A percentile compares a stretch with the other conserved stretches of the same genome.
These are phyloP conservation scores for Macrolepiota dolichaula DNA, from an alignment of 768 basidiomycete species.

Conservation along the genomic window DNA sequence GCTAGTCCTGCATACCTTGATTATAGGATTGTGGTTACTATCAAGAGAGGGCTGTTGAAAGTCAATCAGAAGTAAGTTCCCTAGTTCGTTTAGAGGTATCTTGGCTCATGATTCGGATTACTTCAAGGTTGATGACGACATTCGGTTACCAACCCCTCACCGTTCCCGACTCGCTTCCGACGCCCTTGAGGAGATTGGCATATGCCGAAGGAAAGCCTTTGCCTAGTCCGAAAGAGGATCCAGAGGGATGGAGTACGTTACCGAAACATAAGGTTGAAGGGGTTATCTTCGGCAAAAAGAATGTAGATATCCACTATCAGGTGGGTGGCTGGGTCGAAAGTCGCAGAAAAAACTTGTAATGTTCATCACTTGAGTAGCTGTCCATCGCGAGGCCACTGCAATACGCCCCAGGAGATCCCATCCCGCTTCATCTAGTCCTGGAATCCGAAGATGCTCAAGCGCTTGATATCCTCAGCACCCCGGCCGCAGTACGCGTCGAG, in stretches of 20 bases:
- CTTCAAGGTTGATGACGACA: constrained; percentile 24
- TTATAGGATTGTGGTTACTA: constrained; percentile 47
- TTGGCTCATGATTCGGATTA: neutral
- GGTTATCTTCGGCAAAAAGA: constrained; percentile 27
- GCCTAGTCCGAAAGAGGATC: constrained; percentile 33
- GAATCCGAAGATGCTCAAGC: constrained; percentile 41
- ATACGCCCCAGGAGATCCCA: constrained; percentile 47
- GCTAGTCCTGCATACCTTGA: constrained; percentile 55
- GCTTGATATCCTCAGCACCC: constrained; percentile 44
- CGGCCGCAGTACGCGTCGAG: constrained; percentile 35
- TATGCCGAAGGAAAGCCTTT: constrained; percentile 29
- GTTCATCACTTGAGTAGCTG: constrained; percentile 27
- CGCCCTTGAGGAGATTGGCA: constrained; percentile 29
- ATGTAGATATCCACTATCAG: constrained; percentile 29
- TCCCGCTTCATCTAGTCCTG: constrained; percentile 49
- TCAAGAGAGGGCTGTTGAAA: constrained; percentile 45
- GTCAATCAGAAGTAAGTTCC: constrained; percentile 46
- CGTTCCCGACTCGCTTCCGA: constrained; percentile 32
- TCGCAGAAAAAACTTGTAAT: neutral
- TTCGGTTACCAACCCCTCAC: constrained; percentile 30
- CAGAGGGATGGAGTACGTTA: constrained; percentile 34
- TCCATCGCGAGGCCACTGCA: constrained; percentile 48
- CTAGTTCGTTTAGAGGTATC: neutral
- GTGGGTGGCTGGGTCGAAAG: constrained; percentile 18
- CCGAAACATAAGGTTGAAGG: constrained; percentile 25